phyloP scores from a whole-genome alignment of 1,139 yeast species.

The Arxiozyma heterogenica region DNA sequence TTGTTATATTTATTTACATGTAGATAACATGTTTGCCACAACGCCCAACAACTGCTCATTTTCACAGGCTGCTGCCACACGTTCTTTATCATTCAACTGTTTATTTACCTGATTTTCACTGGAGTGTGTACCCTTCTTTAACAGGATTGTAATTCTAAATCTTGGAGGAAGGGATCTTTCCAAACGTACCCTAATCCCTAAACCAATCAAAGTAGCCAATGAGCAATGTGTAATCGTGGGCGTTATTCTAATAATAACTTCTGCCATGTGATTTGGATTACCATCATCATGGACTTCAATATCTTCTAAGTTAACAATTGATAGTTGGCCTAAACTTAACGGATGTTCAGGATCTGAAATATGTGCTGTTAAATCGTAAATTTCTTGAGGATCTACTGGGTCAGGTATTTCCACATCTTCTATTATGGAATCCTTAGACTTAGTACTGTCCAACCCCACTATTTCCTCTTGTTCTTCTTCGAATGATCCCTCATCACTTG shows the following conservation, averaged over 20 bases:
- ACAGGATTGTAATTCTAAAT: slow-evolving; percentile 66
- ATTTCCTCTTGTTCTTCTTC: slow-evolving; percentile 11
- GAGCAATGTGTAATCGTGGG: slow-evolving; percentile 98
- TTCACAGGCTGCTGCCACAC: slow-evolving; percentile 98
- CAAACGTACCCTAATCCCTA: slow-evolving; percentile 85
- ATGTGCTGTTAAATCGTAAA: slow-evolving; percentile 66
- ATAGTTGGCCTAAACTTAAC: slow-evolving; percentile 82
- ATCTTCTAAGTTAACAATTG: slow-evolving; percentile 82
- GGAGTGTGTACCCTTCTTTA: slow-evolving; percentile 91
- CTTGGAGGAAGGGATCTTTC: slow-evolving; percentile 84
- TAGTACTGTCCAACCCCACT: slow-evolving; percentile 1
- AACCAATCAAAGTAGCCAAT: slow-evolving; percentile 87
- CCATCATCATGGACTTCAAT: slow-evolving; percentile 58
- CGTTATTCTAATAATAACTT: slow-evolving; percentile 74
- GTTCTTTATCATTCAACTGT: slow-evolving; percentile 91
- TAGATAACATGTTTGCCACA: slow-evolving; percentile 81
- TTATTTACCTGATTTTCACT: slow-evolving; percentile 93
- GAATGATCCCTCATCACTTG: slow-evolving; percentile 14
- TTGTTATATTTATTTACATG: slow-evolving; percentile 41
- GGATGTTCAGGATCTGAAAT: slow-evolving; percentile 99
- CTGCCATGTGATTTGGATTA: slow-evolving; percentile 49
- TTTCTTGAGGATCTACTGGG: slow-evolving; percentile 69
- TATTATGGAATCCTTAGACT: slow-evolving; percentile 7
- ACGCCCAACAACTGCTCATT: slow-evolving; percentile 85
- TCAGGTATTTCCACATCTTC: slow-evolving; percentile 42